Evolutionary conservation across 352 stramenopile genomes (phyloP).

Genomic region (Globisporangium polare): DNA sequence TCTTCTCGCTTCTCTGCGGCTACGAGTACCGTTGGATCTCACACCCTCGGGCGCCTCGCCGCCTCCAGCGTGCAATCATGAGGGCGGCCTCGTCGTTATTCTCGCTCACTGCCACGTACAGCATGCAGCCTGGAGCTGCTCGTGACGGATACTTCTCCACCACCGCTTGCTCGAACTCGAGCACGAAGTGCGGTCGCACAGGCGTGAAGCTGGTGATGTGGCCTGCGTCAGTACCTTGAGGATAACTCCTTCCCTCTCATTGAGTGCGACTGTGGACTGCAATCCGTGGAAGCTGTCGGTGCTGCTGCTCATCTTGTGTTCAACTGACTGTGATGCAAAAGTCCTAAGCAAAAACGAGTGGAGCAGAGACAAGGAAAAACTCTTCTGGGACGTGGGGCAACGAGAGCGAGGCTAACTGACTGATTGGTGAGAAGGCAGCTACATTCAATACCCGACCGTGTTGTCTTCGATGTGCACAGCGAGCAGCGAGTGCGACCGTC

Average conservation of each 20-base stretch:
- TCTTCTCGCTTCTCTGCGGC: too few species aligned
- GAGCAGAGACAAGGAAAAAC: background rate
- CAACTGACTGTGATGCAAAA: too few species aligned
- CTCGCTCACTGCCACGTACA: background rate
- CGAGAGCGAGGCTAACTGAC: background rate
- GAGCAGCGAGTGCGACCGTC: constrained; percentile 14
- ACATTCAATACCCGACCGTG: background rate
- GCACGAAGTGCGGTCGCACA: constrained; percentile 22
- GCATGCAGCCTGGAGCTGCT: background rate
- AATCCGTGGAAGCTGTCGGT: background rate
- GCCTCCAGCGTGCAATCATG: too few species aligned
- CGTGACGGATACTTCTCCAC: background rate
- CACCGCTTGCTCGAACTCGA: constrained; percentile 23
- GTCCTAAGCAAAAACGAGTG: too few species aligned
- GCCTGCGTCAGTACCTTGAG: background rate
- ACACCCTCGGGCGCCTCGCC: too few species aligned
- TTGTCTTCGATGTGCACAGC: constrained; percentile 11
- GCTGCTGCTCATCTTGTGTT: background rate
- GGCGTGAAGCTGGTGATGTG: constrained; percentile 44
- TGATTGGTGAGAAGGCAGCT: too few species aligned
- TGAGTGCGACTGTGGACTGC: too few species aligned
- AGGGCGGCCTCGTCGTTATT: background rate
- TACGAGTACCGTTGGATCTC: too few species aligned
- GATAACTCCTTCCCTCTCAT: background rate
- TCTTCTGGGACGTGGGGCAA: background rate